Base-by-base conservation (phyloP, 1,284 basidiomycete genomes). In the Grifola frondosa region DNA sequence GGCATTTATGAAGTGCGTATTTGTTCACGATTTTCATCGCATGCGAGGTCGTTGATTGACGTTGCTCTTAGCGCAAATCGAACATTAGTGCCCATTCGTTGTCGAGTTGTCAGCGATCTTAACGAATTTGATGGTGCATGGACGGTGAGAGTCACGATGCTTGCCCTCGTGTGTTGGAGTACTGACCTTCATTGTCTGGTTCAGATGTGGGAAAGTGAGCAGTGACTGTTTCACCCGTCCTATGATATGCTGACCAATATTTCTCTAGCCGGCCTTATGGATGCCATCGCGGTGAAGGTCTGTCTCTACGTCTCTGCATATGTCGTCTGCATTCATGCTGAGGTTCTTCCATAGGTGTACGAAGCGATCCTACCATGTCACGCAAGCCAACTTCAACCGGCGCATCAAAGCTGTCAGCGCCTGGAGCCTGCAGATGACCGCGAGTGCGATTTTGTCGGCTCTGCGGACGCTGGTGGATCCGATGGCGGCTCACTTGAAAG, bases 1-100 rank as follows among this genome's bases (percentile, higher is more conserved):
- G 5, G 95, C 94, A 0, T 99, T 99, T 62, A 97, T 99, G 81
- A 97, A 97, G 90, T 93, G 56, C 52, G 85, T 71, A 2, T 21
- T 13, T 23, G 22, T 23, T 20, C 9, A 26, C 6, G 40, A 17
- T 33, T 28, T 30, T 21, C 3, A 22, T 13, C 30, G 17, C 8
- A 1, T 5, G 4, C 10, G 16, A 2, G 21, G n/a, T 37, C n/a
- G n/a, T n/a, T n/a, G n/a, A n/a, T 41, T 58, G 34, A 57, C 13
- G 3, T 17, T 13, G 16, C 20, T 12, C 31, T 5, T 49, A 94
- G 91, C 62, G 87, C 88, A 1, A 95, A 97, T 62, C 81, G 86
- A 49, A 97, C 95, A 0, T 68, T 97, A 50, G 81, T 97, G 3
- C 94, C 94, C 9, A 93, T 97, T 42, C 89, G 86, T 52, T 96